Base-by-base conservation (phyloP, 2,329 filamentous ascomycete genomes). In the Alternaria gansuensis region DNA sequence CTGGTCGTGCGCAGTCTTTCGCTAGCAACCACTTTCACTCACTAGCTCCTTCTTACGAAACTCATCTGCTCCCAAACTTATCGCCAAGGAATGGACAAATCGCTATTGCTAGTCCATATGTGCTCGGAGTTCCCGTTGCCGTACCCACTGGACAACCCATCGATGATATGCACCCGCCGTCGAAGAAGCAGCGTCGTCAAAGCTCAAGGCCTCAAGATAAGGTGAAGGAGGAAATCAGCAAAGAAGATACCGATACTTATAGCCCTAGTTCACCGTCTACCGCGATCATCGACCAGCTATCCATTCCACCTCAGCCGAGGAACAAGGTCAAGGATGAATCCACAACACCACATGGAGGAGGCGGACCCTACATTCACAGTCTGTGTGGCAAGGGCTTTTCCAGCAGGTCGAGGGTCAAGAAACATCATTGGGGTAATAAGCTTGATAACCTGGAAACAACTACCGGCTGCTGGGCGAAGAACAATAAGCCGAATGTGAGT, bases 401-500 rank as follows among this genome's bases (percentile, higher is more conserved):
- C 2, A 66, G 54, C 9, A 63, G 67, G 7, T 64, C 57, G 1
- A 66, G 51, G n/a, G 72, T 75, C 17, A 76, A 71, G 57, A 75
- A 75, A 36, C 74, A 76, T 51, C 75, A 76, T 43, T 77, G 72
- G 69, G 73, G 73, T 14, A 59, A 50, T 6, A 70, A 67, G 23
- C 33, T 51, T 1, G 60, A 71, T 13, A 61, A 76, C 51, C 34
- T 63, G 10, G 45, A 63, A 7, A 74, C 72, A 2, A 69, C 50
- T 14, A 74, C 63, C 14, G 74, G 74, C 2, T 77, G 75, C 51
- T 77, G 74, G 74, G 63, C 61, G 33, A 75, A 71, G 40, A 53
- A 74, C 48, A 61, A 62, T 0, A 76, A 70, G 54, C 74, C 74
- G 9, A 50, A 68, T 43, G 51, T 66, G n/a, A 61, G 48, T 48